Conservation (phyloP, 352 stramenopile species). For the Pythium sp. region DNA sequence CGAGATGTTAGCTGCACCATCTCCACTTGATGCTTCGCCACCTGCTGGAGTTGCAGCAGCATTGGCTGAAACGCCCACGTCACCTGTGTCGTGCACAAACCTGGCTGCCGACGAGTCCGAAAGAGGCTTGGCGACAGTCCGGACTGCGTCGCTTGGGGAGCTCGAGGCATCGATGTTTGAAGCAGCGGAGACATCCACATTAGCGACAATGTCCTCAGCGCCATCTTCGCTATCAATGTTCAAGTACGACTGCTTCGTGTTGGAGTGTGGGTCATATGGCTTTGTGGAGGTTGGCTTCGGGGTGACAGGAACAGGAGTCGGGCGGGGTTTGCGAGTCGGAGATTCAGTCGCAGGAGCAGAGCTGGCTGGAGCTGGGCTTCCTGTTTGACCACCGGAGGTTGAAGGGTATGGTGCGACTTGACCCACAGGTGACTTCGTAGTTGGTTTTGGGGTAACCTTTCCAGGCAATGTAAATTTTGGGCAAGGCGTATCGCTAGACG, state of each 20-base stretch:
- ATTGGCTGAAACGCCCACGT: neutral
- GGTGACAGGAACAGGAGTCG: neutral
- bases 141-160: neutral
- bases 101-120: neutral
- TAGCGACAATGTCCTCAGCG: neutral
- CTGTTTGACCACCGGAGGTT: neutral
- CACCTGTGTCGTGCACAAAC: neutral
- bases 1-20: neutral
- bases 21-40: neutral
- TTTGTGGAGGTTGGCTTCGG: neutral
- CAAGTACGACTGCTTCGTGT: conserved; percentile 6
- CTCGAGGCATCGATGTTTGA: neutral
- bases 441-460: neutral
- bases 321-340: neutral
- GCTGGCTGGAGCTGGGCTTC: neutral
- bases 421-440: neutral
- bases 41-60: neutral
- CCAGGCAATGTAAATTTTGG: neutral
- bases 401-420: neutral
- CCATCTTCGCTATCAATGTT: neutral
- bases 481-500: neutral
- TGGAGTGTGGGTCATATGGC: neutral
- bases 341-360: neutral
- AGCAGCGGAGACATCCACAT: neutral
- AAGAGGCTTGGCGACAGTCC: neutral